Conservation (phyloP, 2,329 filamentous ascomycete species). For the Ophiostoma pallidulum region DNA sequence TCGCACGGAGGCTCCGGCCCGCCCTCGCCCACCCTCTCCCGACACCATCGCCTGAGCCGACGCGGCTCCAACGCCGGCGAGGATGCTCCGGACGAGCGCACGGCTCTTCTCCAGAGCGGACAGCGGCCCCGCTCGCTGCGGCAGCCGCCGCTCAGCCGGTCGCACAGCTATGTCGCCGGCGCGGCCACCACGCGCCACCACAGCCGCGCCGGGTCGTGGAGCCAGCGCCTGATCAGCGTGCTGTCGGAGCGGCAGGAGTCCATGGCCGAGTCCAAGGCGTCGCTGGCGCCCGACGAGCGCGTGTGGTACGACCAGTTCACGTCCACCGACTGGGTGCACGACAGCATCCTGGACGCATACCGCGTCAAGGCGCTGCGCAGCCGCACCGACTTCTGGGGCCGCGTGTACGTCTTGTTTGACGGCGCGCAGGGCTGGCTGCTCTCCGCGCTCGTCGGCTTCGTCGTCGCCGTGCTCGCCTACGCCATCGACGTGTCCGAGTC, state of each 20-base stretch:
- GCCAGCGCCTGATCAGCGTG: constrained; percentile 52
- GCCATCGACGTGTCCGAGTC: constrained; percentile 80
- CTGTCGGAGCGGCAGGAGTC: constrained; percentile 49
- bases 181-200: constrained; percentile 33
- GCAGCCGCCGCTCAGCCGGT: constrained; percentile 20
- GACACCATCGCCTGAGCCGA: constrained; percentile 18
- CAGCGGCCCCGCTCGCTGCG: constrained; percentile 15
- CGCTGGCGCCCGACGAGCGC: constrained; percentile 65
- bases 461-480: constrained; percentile 81
- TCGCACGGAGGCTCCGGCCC: constrained; percentile 13
- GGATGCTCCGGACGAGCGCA: constrained; percentile 23
- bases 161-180: constrained; percentile 23
- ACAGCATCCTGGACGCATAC: constrained; percentile 89
- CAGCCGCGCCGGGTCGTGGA: constrained; percentile 49
- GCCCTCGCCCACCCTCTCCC: constrained; percentile 21
- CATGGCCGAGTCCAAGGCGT: constrained; percentile 55
- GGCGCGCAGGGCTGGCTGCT: constrained; percentile 90
- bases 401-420: constrained; percentile 67
- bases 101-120: constrained; percentile 21
- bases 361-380: constrained; percentile 74
- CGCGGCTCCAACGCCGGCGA: constrained; percentile 17
- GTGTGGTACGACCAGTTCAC: constrained; percentile 99
- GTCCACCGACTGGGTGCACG: constrained; percentile 96
- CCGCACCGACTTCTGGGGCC: constrained; percentile 77
- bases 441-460: constrained; percentile 77